phyloP scores from a whole-genome alignment of 1,139 yeast species.

The Pichia sp. region DNA sequence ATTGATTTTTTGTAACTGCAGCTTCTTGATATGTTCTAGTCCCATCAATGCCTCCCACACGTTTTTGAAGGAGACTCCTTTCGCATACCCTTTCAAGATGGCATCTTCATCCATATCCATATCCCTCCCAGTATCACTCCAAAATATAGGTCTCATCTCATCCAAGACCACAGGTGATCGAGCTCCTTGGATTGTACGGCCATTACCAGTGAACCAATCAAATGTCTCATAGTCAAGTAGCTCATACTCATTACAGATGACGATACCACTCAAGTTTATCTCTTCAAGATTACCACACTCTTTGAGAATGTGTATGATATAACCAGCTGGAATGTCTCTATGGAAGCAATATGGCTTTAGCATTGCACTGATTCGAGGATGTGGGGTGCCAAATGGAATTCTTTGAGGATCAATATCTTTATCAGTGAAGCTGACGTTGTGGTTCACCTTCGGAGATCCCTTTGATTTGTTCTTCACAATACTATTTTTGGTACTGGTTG shows the following conservation, averaged over 20 bases:
- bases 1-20: slow-evolving; percentile 41
- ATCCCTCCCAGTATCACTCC: slow-evolving; percentile 25
- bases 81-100: slow-evolving; percentile 8
- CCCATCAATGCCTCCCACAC: slow-evolving; percentile 33
- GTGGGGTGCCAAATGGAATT: slow-evolving; percentile 31
- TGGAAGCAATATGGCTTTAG: slow-evolving; percentile 49
- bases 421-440: not conserved
- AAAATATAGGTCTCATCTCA: slow-evolving; percentile 18
- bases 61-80: slow-evolving; percentile 12
- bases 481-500: not conserved
- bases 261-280: slow-evolving; percentile 47
- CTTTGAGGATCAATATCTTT: not conserved
- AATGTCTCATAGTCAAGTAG: slow-evolving; percentile 29
- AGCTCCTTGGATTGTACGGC: slow-evolving; percentile 11
- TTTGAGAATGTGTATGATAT: slow-evolving; percentile 50
- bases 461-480: not conserved
- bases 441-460: not conserved
- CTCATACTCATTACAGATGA: slow-evolving; percentile 54
- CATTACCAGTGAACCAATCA: slow-evolving; percentile 22
- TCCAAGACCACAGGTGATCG: slow-evolving; percentile 8
- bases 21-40: slow-evolving; percentile 30
- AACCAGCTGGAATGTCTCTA: slow-evolving; percentile 65
- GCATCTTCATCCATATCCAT: slow-evolving; percentile 17
- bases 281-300: slow-evolving; percentile 49
- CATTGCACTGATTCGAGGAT: slow-evolving; percentile 56